These are phyloP conservation scores for Penicillium sumatraense DNA, from an alignment of 2,329 filamentous ascomycete species.

Conservation along the genomic window DNA sequence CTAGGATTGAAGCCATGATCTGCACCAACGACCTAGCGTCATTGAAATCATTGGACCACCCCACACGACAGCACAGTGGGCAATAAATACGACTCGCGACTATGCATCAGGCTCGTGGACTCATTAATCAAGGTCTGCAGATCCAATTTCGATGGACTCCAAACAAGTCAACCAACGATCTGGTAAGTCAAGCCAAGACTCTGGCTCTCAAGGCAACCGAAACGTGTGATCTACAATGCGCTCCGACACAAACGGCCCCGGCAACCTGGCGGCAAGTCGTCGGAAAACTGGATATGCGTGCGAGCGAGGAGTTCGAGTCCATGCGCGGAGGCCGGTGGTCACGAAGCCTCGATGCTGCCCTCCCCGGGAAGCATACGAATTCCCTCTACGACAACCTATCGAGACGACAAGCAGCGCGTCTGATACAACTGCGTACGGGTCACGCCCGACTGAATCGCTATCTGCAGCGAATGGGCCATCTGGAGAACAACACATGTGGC, in stretches of 20 bases:
- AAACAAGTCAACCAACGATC: background rate
- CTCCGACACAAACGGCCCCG: no score
- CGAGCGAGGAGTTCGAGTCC: background rate
- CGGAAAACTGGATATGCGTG: background rate
- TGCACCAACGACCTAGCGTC: no score
- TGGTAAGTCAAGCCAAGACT: background rate
- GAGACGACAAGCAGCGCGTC: background rate
- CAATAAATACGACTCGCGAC: no score
- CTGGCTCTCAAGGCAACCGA: background rate
- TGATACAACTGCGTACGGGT: background rate
- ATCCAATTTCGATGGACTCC: background rate
- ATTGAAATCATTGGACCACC: no score
- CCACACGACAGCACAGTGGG: no score
- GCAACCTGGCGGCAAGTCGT: background rate
- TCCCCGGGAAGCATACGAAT: background rate
- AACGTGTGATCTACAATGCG: background rate
- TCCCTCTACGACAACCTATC: background rate
- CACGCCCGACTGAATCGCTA: background rate
- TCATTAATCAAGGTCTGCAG: background rate
- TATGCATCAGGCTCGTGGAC: no score
- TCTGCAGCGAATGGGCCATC: background rate
- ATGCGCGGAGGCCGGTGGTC: background rate
- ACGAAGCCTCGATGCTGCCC: background rate
- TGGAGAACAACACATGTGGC: background rate
- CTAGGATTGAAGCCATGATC: no score